phyloP scores from a whole-genome alignment of 371 early-diverging fungal species.

The Zopfochytrium polystomum region DNA sequence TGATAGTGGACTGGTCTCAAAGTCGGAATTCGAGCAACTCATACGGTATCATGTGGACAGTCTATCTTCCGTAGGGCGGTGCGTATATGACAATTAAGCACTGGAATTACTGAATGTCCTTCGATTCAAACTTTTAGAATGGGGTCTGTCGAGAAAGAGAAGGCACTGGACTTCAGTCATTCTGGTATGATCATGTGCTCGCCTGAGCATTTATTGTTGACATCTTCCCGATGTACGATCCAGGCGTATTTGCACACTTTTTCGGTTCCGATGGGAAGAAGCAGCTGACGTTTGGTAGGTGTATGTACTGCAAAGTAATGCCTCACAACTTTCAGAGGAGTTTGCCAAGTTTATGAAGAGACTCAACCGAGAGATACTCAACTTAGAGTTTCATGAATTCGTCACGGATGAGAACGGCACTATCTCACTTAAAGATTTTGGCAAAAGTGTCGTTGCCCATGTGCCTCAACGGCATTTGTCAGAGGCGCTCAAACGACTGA shows the following conservation, averaged over 20 bases:
- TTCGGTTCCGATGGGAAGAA: slow-evolving; percentile 31
- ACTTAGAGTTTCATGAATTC: slow-evolving; percentile 34
- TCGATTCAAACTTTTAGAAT: no score
- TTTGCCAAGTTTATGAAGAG: slow-evolving; percentile 32
- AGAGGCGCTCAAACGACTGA: slow-evolving; percentile 7
- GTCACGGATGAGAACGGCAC: slow-evolving; percentile 16
- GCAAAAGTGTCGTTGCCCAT: slow-evolving; percentile 17
- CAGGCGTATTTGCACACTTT: slow-evolving; percentile 12
- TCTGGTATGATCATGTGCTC: no score
- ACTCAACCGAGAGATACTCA: slow-evolving; percentile 32
- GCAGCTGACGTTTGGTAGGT: slow-evolving; percentile 17
- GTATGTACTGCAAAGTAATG: no score
- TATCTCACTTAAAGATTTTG: slow-evolving; percentile 33
- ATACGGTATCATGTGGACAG: slow-evolving; percentile 24
- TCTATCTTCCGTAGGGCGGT: slow-evolving; percentile 13
- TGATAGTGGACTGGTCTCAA: slow-evolving; percentile 33
- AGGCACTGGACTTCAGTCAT: slow-evolving; percentile 12
- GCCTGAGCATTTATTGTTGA: neutral
- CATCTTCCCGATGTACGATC: neutral
- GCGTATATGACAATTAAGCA: no score
- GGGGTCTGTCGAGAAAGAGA: slow-evolving; percentile 5
- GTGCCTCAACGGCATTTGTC: slow-evolving; percentile 16
- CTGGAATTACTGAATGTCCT: no score
- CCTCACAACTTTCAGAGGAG: slow-evolving; percentile 14
- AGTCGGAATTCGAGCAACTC: slow-evolving; percentile 31